A percentile compares a stretch with the other conserved stretches of the same genome.
phyloP scores from a whole-genome alignment of 208 protist species.

The Leishmania martiniquensis region DNA sequence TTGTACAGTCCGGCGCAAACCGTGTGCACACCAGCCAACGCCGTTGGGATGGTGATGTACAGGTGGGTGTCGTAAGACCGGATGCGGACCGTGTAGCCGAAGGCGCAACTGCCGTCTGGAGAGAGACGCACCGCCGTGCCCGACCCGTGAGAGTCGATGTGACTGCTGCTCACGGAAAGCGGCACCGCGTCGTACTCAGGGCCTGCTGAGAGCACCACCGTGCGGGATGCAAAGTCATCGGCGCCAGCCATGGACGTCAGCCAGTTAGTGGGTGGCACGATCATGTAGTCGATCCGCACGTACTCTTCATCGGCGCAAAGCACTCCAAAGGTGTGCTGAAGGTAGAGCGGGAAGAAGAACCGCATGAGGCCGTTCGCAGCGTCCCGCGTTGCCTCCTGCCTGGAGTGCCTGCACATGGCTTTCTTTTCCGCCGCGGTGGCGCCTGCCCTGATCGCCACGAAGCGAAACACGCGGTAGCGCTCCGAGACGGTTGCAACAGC shows the following conservation, averaged over 20 bases:
- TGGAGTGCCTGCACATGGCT: conserved; percentile 24
- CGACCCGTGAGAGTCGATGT: conserved; percentile 3
- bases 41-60: conserved; percentile 30
- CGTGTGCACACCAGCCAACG: conserved; percentile 36
- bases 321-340: conserved; percentile 44
- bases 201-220: conserved; percentile 41
- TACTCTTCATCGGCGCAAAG: conserved; percentile 52
- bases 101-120: conserved; percentile 37
- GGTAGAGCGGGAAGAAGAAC: conserved; percentile 36
- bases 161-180: conserved; percentile 18
- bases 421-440: conserved; percentile 30
- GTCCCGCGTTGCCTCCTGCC: conserved; percentile 31
- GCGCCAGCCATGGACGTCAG: conserved; percentile 42
- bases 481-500: conserved; percentile 19
- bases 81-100: conserved; percentile 34
- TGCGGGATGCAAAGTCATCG: conserved; percentile 19
- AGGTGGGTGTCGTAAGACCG: conserved; percentile 20
- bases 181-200: conserved; percentile 34
- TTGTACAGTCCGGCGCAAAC: conserved; percentile 43
- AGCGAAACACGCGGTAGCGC: conserved; percentile 31
- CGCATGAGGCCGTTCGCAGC: conserved; percentile 35
- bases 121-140: conserved; percentile 41
- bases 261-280: conserved; percentile 41
- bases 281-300: conserved; percentile 63
- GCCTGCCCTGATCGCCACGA: conserved; percentile 22